Evolutionary conservation across 169 alveolate species (phyloP).

Genomic region (Perkinsus chesapeaki): DNA sequence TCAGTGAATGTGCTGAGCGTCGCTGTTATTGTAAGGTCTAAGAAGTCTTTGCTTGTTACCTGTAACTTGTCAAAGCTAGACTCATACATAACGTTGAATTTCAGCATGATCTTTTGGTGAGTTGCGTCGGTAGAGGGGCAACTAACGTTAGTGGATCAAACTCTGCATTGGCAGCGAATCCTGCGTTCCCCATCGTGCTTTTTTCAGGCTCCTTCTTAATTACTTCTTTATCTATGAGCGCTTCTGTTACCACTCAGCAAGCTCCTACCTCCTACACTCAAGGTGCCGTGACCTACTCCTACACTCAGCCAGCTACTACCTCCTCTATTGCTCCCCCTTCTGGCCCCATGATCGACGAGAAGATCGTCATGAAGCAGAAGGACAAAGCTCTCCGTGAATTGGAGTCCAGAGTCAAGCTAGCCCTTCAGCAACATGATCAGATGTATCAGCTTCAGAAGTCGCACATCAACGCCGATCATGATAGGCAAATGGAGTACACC

Average conservation of each 20-base stretch:
- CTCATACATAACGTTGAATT: background rate
- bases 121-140: background rate
- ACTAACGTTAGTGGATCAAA: no score
- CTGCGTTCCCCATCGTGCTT: no score
- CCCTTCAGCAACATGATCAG: background rate
- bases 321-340: background rate
- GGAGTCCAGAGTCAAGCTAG: background rate
- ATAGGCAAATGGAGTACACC: background rate
- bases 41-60: background rate
- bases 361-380: background rate
- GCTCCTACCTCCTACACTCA: background rate
- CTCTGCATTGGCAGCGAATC: no score
- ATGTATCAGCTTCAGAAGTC: constrained; percentile 1
- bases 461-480: constrained; percentile 1
- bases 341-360: background rate
- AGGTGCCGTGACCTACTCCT: background rate
- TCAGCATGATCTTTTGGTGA: background rate
- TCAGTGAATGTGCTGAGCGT: background rate
- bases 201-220: background rate
- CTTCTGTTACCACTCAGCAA: background rate
- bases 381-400: background rate
- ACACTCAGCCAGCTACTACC: background rate
- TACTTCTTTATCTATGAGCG: background rate
- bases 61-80: background rate
- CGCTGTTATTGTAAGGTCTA: background rate